phyloP scores from a whole-genome alignment of 2,329 filamentous ascomycete genomes.

The Botrytis sinoallii region DNA sequence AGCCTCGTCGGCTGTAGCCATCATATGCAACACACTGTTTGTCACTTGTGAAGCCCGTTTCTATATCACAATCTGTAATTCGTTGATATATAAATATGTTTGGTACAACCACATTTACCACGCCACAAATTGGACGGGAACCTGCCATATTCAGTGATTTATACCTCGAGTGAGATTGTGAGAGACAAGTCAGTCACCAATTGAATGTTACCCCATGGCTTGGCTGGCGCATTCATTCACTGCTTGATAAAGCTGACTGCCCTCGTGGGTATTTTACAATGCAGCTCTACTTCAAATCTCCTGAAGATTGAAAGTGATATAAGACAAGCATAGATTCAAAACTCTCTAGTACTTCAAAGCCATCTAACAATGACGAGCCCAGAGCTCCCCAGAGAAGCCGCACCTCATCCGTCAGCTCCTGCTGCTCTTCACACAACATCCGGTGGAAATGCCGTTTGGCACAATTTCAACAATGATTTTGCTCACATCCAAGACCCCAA shows the following conservation, averaged over 20 bases:
- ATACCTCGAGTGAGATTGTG: neutral
- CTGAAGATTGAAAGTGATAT: neutral
- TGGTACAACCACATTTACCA: neutral
- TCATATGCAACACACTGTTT: neutral
- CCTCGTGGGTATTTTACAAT: neutral
- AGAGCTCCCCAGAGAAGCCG: conserved; percentile 1
- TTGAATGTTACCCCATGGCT: neutral
- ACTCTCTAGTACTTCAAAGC: neutral
- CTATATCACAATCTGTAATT: neutral
- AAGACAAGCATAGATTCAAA: neutral
- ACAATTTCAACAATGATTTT: conserved; percentile 77
- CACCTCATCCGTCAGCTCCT: conserved; percentile 9
- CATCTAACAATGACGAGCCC: neutral
- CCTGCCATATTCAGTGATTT: neutral
- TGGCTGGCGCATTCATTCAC: conserved; percentile 2
- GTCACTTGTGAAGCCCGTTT: neutral
- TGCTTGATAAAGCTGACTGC: conserved; percentile 11
- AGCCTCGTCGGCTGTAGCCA: neutral
- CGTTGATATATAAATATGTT: conserved; percentile 6
- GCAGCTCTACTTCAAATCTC: neutral
- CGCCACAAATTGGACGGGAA: neutral
- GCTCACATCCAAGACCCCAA: conserved; percentile 65
- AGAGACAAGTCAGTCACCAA: neutral
- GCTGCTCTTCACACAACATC: conserved; percentile 42
- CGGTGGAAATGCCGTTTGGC: conserved; percentile 68